Percentiles rank a stretch among this genome's conserved stretches.
Evolutionary conservation across 331 rosid species (phyloP).

Genomic region (Pyrus hybrid): DNA sequence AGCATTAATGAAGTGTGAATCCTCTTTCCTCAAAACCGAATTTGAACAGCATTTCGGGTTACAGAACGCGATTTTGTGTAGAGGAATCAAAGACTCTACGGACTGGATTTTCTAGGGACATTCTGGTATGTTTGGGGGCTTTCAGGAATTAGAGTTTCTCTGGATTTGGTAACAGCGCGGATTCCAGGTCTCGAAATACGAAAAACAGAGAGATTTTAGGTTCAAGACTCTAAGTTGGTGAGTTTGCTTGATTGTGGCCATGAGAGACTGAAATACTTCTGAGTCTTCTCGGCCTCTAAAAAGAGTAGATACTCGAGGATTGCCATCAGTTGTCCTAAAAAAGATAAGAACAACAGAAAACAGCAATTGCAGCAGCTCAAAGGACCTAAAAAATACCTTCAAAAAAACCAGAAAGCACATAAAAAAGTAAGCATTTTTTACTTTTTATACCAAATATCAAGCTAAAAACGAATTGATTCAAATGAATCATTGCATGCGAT

Average conservation of each 20-base stretch:
- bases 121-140: background rate
- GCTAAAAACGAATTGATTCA: background rate
- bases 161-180: background rate
- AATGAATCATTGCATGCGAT: background rate
- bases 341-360: too few relatives aligned
- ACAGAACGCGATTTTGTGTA: background rate
- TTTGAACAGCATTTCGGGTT: background rate
- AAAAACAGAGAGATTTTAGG: too few relatives aligned
- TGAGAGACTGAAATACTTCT: too few relatives aligned
- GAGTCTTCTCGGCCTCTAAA: too few relatives aligned
- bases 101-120: background rate
- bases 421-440: too few relatives aligned
- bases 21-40: background rate
- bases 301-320: fast-evolving
- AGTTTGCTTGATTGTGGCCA: too few relatives aligned
- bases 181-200: too few relatives aligned
- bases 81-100: slow-evolving; percentile 10
- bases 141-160: background rate
- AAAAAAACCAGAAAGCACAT: background rate
- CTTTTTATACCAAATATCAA: too few relatives aligned
- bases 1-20: slow-evolving; percentile 11
- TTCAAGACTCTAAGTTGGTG: too few relatives aligned
- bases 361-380: background rate
- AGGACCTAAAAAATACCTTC: background rate
- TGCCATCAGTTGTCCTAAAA: too few relatives aligned